Base-by-base conservation (phyloP, 192 early-diverging fungal genomes). In the Backusella luteola region DNA sequence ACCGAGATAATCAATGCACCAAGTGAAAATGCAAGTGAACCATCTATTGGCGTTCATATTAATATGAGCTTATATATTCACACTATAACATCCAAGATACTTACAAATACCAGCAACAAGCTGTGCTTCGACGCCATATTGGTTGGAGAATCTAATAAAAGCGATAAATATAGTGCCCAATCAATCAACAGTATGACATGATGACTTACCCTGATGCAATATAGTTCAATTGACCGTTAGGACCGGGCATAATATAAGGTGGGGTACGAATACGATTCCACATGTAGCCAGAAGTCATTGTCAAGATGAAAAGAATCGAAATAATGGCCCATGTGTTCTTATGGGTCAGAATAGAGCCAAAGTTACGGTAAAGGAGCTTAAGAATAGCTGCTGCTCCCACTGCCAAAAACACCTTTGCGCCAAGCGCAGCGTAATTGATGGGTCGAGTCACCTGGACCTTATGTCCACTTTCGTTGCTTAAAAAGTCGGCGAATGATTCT, bases 211-310 rank as follows among this genome's bases (percentile, higher is more conserved):
- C 93, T 49, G 74, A 53, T 1, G 90, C 89, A 71, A 95, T 84
- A 59, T 90, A 86, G 35, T 84, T 85, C 19, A 87, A 77, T 42
- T 86, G 70, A n/a, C 90, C 89, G 66, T 91, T 79, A 1, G 84
- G 72, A 35, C 77, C 75, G 4, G 86, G 75, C 29, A 83, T 85
- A 12, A 88, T 83, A 72, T 91, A 94, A 36, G 92, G 91, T 6
- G 93, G 87, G 38, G 83, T 84, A n/a, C 92, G 90, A 73, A 95
- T 95, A 69, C 90, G 88, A 80, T 95, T 94, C 92, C 91, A 94
- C 94, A 95, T 95, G 73, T 92, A 89, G 39, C 94, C 94, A 34
- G 91, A 92, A 71, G 87, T 92, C 87, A 93, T 91, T 67, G 91
- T 73, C n/a, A 93, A 79, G 34, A 92, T 89, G 39, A 80, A 86